Evolutionary conservation across 345 rosid species (phyloP).

Genomic region (Bruguiera gymnorhiza): DNA sequence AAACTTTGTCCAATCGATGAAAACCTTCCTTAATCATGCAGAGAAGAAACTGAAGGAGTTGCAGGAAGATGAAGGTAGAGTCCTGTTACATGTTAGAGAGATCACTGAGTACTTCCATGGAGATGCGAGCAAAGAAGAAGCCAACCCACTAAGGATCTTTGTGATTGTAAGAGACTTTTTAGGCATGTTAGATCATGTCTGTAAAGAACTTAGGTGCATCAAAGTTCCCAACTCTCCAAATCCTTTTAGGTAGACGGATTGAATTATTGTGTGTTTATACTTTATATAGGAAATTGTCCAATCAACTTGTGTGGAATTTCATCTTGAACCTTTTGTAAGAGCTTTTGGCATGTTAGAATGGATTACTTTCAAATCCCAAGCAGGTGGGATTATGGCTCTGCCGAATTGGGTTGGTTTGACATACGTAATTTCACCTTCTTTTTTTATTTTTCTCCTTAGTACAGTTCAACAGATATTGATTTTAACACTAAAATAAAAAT

Average conservation of each 20-base stretch:
- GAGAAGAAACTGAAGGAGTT: slow-evolving; percentile 61
- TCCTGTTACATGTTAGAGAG: slow-evolving; percentile 63
- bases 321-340: not conserved
- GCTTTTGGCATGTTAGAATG: slow-evolving; percentile 14
- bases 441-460: too few relatives aligned
- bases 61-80: slow-evolving; percentile 66
- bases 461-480: too few relatives aligned
- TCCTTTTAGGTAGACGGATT: slow-evolving; percentile 58
- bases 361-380: slow-evolving; percentile 1
- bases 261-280: slow-evolving; percentile 7
- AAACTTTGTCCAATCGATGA: slow-evolving; percentile 57
- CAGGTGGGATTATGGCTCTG: slow-evolving; percentile 8
- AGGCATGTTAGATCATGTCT: slow-evolving; percentile 90
- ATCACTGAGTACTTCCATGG: slow-evolving; percentile 96
- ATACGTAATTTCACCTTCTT: too few relatives aligned
- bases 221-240: slow-evolving; percentile 57
- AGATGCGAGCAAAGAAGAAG: slow-evolving; percentile 76
- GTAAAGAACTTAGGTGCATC: slow-evolving; percentile 75
- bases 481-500: too few relatives aligned
- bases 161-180: slow-evolving; percentile 96
- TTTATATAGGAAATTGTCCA: slow-evolving; percentile 2
- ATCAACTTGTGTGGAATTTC: not conserved
- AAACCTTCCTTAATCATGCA: slow-evolving; percentile 48
- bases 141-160: slow-evolving; percentile 78
- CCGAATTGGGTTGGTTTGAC: not conserved